Evolutionary conservation across 768 basidiomycete species (phyloP).

Genomic region (Krasilnikovozyma curviuscula): DNA sequence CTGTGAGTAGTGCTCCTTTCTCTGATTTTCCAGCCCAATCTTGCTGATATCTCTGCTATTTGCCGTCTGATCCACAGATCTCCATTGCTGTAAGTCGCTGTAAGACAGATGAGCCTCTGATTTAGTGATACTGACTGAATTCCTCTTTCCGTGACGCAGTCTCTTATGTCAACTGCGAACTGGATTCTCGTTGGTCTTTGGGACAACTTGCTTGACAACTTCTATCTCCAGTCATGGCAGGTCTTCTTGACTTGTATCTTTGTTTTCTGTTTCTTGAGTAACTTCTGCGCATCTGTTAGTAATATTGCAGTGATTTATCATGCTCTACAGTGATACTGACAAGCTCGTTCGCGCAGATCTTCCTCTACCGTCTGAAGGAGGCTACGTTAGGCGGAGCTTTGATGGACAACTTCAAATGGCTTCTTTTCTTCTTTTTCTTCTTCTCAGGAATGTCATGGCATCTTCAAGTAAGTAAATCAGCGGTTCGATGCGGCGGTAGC

Average conservation of each 20-base stretch:
- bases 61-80: neutral
- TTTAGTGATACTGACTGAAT: too few relatives aligned
- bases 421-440: conserved; percentile 8
- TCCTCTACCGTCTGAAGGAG: conserved; percentile 25
- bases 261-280: conserved; percentile 23
- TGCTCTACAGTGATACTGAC: neutral
- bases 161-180: conserved; percentile 8
- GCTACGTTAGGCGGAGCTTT: conserved; percentile 22
- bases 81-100: conserved; percentile 12
- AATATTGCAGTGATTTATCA: neutral
- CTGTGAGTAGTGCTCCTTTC: neutral
- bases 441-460: conserved; percentile 9
- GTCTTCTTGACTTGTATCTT: conserved; percentile 23
- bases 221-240: conserved; percentile 25
- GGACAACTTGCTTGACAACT: conserved; percentile 17
- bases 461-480: conserved; percentile 17
- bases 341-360: conserved; percentile 11
- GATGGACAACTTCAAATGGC: conserved; percentile 22
- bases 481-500: neutral
- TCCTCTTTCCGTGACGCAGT: too few relatives aligned
- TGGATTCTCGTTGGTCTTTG: conserved; percentile 11
- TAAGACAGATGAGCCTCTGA: too few relatives aligned
- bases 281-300: conserved; percentile 20
- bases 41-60: neutral
- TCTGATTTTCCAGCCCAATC: neutral